phyloP scores from a whole-genome alignment of 2,329 filamentous ascomycete genomes.

The Colletotrichum horii region DNA sequence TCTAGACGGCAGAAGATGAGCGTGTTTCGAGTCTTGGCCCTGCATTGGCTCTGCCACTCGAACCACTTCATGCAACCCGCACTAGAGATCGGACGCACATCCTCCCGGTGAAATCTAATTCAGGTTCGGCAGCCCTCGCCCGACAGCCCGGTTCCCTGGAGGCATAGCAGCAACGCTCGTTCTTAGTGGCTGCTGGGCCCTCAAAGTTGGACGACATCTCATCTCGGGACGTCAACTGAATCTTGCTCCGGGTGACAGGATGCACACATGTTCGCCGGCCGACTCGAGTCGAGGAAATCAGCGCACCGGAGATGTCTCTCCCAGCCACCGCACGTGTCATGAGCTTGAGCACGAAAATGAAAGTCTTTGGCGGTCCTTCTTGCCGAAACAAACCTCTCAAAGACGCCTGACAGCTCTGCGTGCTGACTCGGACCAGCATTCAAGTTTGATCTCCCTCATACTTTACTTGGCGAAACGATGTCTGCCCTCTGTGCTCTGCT shows the following conservation, averaged over 20 bases:
- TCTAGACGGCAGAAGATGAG: not conserved
- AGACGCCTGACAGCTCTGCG: not conserved
- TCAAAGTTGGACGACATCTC: slow-evolving; percentile 1
- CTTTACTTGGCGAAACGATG: slow-evolving; percentile 3
- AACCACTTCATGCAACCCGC: not conserved
- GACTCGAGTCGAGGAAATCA: not conserved
- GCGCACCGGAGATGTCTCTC: not conserved
- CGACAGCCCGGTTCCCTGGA: not conserved
- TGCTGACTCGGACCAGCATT: not conserved
- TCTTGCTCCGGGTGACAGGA: not conserved
- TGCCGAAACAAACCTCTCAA: not conserved
- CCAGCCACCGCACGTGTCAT: not conserved
- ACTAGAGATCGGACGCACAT: slow-evolving; percentile 12
- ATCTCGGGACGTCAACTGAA: slow-evolving; percentile 16
- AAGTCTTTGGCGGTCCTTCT: not conserved
- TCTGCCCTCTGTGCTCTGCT: not conserved
- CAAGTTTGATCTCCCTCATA: not conserved
- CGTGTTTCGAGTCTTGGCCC: slow-evolving; percentile 9
- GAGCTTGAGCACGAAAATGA: not conserved
- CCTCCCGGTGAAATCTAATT: slow-evolving; percentile 3
- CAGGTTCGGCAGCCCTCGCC: not conserved
- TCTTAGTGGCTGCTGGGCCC: not conserved
- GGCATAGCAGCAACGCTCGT: not conserved
- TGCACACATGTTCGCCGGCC: not conserved
- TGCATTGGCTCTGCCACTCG: not conserved